Base-by-base conservation (phyloP, 2,329 filamentous ascomycete species). In the Exutisphaerella laricina region DNA sequence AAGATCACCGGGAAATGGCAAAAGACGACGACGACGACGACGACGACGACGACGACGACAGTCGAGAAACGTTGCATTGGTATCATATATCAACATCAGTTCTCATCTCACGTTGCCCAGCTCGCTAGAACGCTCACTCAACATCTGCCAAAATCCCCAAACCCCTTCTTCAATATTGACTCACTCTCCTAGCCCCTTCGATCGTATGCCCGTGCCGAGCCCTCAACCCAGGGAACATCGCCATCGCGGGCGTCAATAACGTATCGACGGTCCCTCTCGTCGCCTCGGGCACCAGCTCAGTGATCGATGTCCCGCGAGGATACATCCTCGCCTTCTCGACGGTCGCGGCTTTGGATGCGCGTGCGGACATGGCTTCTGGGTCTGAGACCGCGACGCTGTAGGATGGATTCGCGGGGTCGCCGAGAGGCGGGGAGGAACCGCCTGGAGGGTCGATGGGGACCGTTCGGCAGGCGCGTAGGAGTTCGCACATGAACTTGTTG, bases 401-500 rank as follows among this genome's bases (percentile, higher is more conserved):
- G 2, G 79, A 70, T 1, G 88, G 88, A 65, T 94, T 92, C 14
- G 68, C 66, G 31, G 65, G 64, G 22, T 72, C 72, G 32, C 72
- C 77, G 7, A 85, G 75, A 23, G 43, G 34, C 5, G 43, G 20
- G 14, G 13, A 39, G 16, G 43, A 30, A 39, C 84, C 87, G 29
- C 83, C 88, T 40, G 89, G 88, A 10, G 72, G 80, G 54, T 85
- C 77, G 58, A 97, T 88, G 12, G 88, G 89, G 14, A 97, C 75
- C 67, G 84, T 87, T 66, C 88, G 85, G 49, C 94, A 69, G 1
- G 88, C 87, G 8, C 87, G 67, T 2, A 90, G 81, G 46, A 97
- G 72, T 1, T 90, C 90, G 60, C 88, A 94, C 80, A 96, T 94
- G 69, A 96, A 96, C 66, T 94, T 95, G 62, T 85, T 92, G 49